A percentile compares a stretch with the other conserved stretches of the same genome.
Evolutionary conservation across 148 eudicot species (phyloP).

Genomic region (Vaccinium vitisidaea): DNA sequence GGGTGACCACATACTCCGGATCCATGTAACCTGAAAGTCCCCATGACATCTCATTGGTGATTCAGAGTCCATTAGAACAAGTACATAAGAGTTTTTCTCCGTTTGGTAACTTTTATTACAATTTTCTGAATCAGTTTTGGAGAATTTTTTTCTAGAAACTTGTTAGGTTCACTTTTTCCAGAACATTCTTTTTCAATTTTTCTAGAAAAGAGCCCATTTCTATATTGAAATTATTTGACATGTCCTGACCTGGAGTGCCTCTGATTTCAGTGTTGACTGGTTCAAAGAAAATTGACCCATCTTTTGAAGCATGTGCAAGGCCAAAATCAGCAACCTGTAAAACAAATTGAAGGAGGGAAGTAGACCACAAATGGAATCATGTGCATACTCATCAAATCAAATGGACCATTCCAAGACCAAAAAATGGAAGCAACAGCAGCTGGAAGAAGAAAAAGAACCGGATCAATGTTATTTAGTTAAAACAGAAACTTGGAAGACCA

Average conservation of each 20-base stretch:
- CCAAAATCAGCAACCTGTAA: slow-evolving; percentile 95
- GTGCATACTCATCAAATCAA: background rate
- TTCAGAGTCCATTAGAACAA: background rate
- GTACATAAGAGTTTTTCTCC: background rate
- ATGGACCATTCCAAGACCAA: background rate
- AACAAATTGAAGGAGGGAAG: slow-evolving; percentile 6
- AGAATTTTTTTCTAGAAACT: background rate
- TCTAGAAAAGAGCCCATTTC: background rate
- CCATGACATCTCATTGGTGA: background rate
- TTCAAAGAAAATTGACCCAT: slow-evolving; percentile 87
- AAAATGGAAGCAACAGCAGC: background rate
- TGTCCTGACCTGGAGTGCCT: slow-evolving; percentile 83
- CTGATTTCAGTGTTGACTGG: slow-evolving; percentile 86
- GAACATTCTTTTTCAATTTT: background rate
- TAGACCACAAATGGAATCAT: background rate
- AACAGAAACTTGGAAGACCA: background rate
- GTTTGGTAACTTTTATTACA: background rate
- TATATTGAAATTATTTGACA: background rate
- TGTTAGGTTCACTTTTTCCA: background rate
- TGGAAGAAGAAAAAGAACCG: background rate
- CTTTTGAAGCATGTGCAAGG: slow-evolving; percentile 86
- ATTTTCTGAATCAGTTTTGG: slow-evolving; percentile 1
- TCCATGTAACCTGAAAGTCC: slow-evolving; percentile 81
- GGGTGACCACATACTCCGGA: slow-evolving; percentile 83
- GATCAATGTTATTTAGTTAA: background rate